Percentiles rank a stretch among this genome's conserved stretches.
phyloP scores from a whole-genome alignment of 2,329 filamentous ascomycete species.

The Aspergillus pseudoviridinutans region DNA sequence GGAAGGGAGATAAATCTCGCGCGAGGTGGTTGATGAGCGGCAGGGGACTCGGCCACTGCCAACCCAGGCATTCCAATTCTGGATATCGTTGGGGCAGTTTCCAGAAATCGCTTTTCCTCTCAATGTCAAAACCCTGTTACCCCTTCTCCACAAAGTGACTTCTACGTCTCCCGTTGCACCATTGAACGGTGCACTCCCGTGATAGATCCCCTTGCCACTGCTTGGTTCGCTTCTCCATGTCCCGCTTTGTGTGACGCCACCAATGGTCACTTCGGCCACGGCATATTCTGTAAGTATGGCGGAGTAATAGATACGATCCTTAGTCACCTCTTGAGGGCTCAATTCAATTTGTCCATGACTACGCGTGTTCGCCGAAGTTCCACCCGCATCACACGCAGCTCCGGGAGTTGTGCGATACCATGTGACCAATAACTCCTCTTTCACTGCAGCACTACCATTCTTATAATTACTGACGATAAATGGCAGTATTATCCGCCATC shows the following conservation, averaged over 20 bases:
- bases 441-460: constrained; percentile 19
- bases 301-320: constrained; percentile 26
- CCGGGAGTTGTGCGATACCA: constrained; percentile 26
- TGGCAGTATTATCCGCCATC: constrained; percentile 30
- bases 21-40: no score
- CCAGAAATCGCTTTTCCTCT: constrained; percentile 21
- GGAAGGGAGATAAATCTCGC: no score
- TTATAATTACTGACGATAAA: constrained; percentile 36
- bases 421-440: constrained; percentile 18
- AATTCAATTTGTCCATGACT: not conserved
- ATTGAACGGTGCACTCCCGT: constrained; percentile 25
- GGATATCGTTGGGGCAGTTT: constrained; percentile 17
- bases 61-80: constrained; percentile 40
- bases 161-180: constrained; percentile 20
- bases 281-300: constrained; percentile 33
- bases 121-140: constrained; percentile 18
- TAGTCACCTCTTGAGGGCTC: constrained; percentile 13
- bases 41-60: constrained; percentile 12
- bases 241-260: constrained; percentile 15
- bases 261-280: constrained; percentile 31
- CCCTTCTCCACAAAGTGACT: constrained; percentile 23
- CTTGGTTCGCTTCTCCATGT: constrained; percentile 24
- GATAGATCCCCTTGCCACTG: constrained; percentile 31
- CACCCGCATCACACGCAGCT: constrained; percentile 15
- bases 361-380: constrained; percentile 18